phyloP scores from a whole-genome alignment of 305 asterid species.

The Fraxinus baroniana region DNA sequence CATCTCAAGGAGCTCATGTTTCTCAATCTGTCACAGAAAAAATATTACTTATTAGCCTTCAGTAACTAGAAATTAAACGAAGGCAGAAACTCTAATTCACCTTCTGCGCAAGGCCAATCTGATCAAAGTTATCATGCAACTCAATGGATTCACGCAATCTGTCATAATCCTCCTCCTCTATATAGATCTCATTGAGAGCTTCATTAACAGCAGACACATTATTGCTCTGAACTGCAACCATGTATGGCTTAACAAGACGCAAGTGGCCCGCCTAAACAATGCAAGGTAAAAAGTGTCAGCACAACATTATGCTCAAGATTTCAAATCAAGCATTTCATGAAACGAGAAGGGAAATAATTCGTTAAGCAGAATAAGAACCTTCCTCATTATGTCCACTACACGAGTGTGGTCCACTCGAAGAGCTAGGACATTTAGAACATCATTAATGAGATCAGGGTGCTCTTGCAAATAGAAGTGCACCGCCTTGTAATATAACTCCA shows the following conservation, averaged over 20 bases:
- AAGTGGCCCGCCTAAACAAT: conserved; percentile 82
- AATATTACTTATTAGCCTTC: conserved; percentile 10
- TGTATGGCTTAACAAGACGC: conserved; percentile 93
- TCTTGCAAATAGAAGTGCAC: conserved; percentile 98
- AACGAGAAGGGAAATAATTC: not conserved
- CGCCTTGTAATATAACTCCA: conserved; percentile 96
- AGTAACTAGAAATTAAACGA: conserved; percentile 7
- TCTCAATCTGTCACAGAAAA: conserved; percentile 76
- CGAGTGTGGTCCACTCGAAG: conserved; percentile 97
- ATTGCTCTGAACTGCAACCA: conserved; percentile 99
- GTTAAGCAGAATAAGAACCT: conserved; percentile 50
- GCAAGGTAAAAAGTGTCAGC: conserved; percentile 24
- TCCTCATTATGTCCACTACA: conserved; percentile 97
- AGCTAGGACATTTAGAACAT: conserved; percentile 94
- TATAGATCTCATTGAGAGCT: conserved; percentile 93
- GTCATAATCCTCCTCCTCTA: conserved; percentile 97
- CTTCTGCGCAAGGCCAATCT: conserved; percentile 98
- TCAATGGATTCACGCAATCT: conserved; percentile 94
- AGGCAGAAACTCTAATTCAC: conserved; percentile 36
- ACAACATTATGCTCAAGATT: conserved; percentile 9
- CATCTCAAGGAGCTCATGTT: conserved; percentile 99
- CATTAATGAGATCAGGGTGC: conserved; percentile 97
- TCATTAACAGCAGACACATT: conserved; percentile 98
- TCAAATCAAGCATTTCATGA: conserved; percentile 18
- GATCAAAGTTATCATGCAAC: conserved; percentile 93